Evolutionary conservation across 1,139 yeast species (phyloP).

Genomic region (Zhuliangozyma parablackwelliae): DNA sequence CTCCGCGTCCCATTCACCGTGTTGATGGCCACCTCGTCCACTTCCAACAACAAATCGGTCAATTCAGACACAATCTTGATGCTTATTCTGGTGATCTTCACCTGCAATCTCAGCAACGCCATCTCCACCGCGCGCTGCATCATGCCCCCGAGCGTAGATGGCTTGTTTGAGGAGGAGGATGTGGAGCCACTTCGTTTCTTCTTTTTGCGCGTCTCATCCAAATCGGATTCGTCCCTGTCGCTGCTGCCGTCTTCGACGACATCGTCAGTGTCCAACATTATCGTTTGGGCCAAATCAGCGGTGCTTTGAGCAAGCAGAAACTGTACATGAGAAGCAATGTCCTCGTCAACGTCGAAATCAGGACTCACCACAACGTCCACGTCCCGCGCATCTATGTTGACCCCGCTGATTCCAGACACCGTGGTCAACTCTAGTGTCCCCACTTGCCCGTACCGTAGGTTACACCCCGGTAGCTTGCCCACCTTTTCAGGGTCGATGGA

Average conservation of each 20-base stretch:
- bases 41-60: slow-evolving; percentile 38
- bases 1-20: slow-evolving; percentile 48
- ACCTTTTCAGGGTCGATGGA: slow-evolving; percentile 71
- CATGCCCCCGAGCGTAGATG: slow-evolving; percentile 48
- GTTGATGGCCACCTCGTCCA: slow-evolving; percentile 36
- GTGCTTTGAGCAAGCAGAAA: slow-evolving; percentile 59
- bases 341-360: slow-evolving; percentile 28
- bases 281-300: slow-evolving; percentile 59
- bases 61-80: slow-evolving; percentile 51
- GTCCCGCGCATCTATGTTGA: slow-evolving; percentile 55
- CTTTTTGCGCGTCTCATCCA: slow-evolving; percentile 11
- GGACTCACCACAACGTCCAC: slow-evolving; percentile 55
- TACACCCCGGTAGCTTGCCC: slow-evolving; percentile 59
- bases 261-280: slow-evolving; percentile 35
- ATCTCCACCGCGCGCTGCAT: slow-evolving; percentile 64
- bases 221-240: slow-evolving; percentile 11
- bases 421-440: slow-evolving; percentile 43
- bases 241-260: slow-evolving; percentile 14
- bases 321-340: slow-evolving; percentile 29
- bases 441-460: slow-evolving; percentile 60
- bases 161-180: slow-evolving; percentile 11
- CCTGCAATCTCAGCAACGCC: slow-evolving; percentile 59
- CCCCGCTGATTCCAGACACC: slow-evolving; percentile 47
- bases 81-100: slow-evolving; percentile 40
- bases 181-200: slow-evolving; percentile 8